phyloP scores from a whole-genome alignment of 352 stramenopile genomes.

The Globisporangium spiculum region DNA sequence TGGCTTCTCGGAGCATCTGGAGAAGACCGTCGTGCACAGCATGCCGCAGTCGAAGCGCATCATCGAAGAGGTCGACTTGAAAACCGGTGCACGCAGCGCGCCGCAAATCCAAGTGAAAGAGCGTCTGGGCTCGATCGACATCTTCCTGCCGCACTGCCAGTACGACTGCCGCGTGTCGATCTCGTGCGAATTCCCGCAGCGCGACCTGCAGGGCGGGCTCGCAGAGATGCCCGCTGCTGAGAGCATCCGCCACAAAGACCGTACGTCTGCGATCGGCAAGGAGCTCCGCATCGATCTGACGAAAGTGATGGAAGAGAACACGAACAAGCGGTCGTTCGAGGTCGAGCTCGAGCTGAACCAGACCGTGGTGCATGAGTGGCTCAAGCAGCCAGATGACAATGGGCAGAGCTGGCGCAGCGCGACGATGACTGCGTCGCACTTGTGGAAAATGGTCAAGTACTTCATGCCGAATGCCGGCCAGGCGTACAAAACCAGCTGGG shows the following conservation, averaged over 20 bases:
- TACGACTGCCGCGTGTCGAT: slow-evolving; percentile 86
- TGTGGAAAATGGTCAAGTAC: slow-evolving; percentile 84
- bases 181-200: slow-evolving; percentile 74
- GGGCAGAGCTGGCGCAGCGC: slow-evolving; percentile 71
- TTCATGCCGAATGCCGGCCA: slow-evolving; percentile 82
- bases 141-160: slow-evolving; percentile 83
- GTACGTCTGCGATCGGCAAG: slow-evolving; percentile 68
- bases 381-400: slow-evolving; percentile 71
- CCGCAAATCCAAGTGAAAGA: slow-evolving; percentile 79
- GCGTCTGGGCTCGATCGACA: slow-evolving; percentile 76
- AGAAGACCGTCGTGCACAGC: slow-evolving; percentile 81
- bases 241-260: slow-evolving; percentile 70
- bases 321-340: slow-evolving; percentile 67
- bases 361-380: slow-evolving; percentile 68
- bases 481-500: slow-evolving; percentile 77
- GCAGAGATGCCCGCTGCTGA: slow-evolving; percentile 68
- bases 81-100: slow-evolving; percentile 41
- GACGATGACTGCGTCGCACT: slow-evolving; percentile 52
- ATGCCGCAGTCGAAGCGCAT: slow-evolving; percentile 75
- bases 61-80: slow-evolving; percentile 68
- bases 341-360: slow-evolving; percentile 78
- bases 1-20: slow-evolving; percentile 66
- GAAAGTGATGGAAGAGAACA: slow-evolving; percentile 77
- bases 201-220: slow-evolving; percentile 52
- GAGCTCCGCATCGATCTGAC: slow-evolving; percentile 84